phyloP scores from a whole-genome alignment of 805 yeast species.

The Cephaloascus fragrans region DNA sequence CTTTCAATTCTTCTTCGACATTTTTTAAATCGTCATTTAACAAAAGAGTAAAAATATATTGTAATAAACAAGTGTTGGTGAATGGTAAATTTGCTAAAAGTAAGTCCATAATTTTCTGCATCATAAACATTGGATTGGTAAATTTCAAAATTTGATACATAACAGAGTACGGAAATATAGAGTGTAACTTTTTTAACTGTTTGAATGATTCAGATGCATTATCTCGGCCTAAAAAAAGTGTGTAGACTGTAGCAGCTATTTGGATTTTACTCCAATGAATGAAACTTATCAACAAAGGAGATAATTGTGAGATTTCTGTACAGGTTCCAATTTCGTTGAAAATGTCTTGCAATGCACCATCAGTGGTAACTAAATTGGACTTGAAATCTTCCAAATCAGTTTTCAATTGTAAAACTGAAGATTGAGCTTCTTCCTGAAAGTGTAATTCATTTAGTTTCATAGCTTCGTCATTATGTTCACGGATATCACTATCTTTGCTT shows the following conservation, averaged over 20 bases:
- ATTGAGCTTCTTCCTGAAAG: conserved; percentile 63
- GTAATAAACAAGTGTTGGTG: conserved; percentile 50
- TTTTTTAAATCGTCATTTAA: conserved; percentile 66
- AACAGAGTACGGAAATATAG: conserved; percentile 69
- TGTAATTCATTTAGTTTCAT: conserved; percentile 50
- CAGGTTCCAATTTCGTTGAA: conserved; percentile 59
- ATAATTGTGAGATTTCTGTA: conserved; percentile 41
- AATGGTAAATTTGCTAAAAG: conserved; percentile 65
- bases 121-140: conserved; percentile 81
- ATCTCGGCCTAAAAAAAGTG: conserved; percentile 72
- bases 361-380: conserved; percentile 34
- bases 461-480: conserved; percentile 53
- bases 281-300: conserved; percentile 60
- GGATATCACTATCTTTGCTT: conserved; percentile 40
- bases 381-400: conserved; percentile 52
- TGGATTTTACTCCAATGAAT: conserved; percentile 79
- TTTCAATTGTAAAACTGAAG: conserved; percentile 44
- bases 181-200: conserved; percentile 64
- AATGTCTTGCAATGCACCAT: conserved; percentile 47
- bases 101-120: conserved; percentile 71
- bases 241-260: conserved; percentile 76
- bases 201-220: conserved; percentile 66
- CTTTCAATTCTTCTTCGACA: conserved; percentile 43
- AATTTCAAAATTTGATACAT: conserved; percentile 68
- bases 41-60: conserved; percentile 62